Evolutionary conservation across 257 asterid species (phyloP).

Genomic region (Solanum corneliomulleri): DNA sequence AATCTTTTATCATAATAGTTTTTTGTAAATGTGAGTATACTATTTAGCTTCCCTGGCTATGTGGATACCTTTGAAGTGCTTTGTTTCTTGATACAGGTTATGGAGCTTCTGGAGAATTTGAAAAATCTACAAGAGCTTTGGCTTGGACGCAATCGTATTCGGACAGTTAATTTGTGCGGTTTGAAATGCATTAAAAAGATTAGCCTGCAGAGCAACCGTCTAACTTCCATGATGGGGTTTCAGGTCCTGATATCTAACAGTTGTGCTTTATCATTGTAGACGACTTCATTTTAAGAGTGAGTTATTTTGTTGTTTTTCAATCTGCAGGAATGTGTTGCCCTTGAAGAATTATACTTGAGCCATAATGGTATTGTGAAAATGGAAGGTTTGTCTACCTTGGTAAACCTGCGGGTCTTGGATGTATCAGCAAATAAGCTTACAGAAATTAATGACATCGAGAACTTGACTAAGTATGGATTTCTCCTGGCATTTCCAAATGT

Average conservation of each 20-base stretch:
- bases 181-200: slow-evolving; percentile 84
- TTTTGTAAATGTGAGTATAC: background rate
- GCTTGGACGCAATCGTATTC: slow-evolving; percentile 97
- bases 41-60: background rate
- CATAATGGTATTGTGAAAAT: slow-evolving; percentile 85
- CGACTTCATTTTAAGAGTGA: background rate
- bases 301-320: background rate
- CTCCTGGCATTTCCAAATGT: background rate
- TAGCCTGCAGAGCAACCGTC: slow-evolving; percentile 94
- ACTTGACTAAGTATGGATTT: slow-evolving; percentile 41
- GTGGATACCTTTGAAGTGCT: background rate
- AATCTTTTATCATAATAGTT: background rate
- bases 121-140: slow-evolving; percentile 77
- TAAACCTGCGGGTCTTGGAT: slow-evolving; percentile 82
- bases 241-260: slow-evolving; percentile 39
- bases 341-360: slow-evolving; percentile 94
- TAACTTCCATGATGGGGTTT: slow-evolving; percentile 70
- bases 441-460: slow-evolving; percentile 49
- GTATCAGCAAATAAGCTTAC: slow-evolving; percentile 85
- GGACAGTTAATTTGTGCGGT: slow-evolving; percentile 71
- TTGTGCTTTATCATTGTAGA: background rate
- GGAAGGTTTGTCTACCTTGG: slow-evolving; percentile 83
- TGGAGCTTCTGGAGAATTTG: slow-evolving; percentile 67
- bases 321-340: slow-evolving; percentile 70
- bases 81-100: slow-evolving; percentile 41